Evolutionary conservation across 1,139 yeast genomes (phyloP), one percentile per base, ranked within the genome.

Genomic region (Spathaspora sp.): DNA sequence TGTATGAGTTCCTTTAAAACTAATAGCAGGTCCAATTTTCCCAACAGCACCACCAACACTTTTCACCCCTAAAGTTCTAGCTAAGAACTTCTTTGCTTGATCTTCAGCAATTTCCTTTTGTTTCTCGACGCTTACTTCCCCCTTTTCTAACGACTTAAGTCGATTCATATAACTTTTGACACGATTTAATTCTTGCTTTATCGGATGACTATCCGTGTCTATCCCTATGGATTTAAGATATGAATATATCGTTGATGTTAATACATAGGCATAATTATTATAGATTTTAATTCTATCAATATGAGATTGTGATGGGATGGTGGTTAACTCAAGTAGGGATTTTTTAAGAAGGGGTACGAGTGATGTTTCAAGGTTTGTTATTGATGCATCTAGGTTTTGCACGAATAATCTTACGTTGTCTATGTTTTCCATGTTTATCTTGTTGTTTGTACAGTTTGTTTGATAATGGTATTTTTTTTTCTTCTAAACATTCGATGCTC

Each of bases 151-250:
- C 7, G 66, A 70, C 51, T 83, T 80, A 40, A 81, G 76, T 58
- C 84, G 75, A 38, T 74, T 76, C 84, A 89, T 85, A 56, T 84
- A 85, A 13, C 74, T 63, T 61, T 86, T 86, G 38, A 90, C 84
- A 51, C 95, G 72, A 18, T 72, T 74, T 44, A 90, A 71, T 61
- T 90, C 97, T 23, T 72, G 70, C 83, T 83, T 80, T 5, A 89
- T 78, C 0, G 86, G 82, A 51, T 84, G 89, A 2, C 66, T 63
- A 15, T 72, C 71, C 0, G 86, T 77, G 50, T 84, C 80, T 11
- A 74, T 64, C 0, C 95, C 95, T 13, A 68, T 65, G 1, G 82
- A 60, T 56, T 86, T 85, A 51, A 86, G 64, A 56, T 83, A 82
- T 11, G 89, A 78, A 60, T 68, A 78, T 44, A 78, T 61, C 13